Conservation (phyloP, 768 basidiomycete species). For the Leucogyrophana mollusca region DNA sequence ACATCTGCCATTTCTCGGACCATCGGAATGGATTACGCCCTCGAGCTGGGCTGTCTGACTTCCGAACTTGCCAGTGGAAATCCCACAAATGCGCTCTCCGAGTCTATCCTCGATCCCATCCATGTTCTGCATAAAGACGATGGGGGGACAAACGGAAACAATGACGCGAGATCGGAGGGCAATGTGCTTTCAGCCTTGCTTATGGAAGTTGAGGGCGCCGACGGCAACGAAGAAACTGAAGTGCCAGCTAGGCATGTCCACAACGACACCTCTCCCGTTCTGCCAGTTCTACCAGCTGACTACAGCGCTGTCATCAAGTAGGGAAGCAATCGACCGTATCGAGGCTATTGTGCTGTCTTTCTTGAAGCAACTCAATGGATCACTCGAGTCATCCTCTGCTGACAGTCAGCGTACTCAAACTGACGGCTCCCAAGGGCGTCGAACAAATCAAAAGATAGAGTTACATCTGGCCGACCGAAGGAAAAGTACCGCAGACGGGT, state of each 20-base stretch:
- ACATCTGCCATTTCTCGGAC: too few species aligned
- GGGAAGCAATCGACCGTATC: slow-evolving; percentile 22
- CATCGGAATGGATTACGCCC: too few species aligned
- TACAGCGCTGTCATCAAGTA: slow-evolving; percentile 9
- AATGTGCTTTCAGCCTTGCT: too few species aligned
- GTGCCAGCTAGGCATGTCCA: too few species aligned
- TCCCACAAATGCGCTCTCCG: not conserved
- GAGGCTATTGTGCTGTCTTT: slow-evolving; percentile 30
- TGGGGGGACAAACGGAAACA: too few species aligned
- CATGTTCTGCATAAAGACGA: too few species aligned
- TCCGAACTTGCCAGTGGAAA: too few species aligned
- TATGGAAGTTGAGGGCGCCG: too few species aligned
- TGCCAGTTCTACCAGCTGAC: not conserved
- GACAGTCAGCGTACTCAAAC: not conserved
- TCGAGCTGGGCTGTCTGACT: too few species aligned
- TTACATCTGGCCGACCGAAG: slow-evolving; percentile 36
- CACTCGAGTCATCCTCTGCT: slow-evolving; percentile 9
- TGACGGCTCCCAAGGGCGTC: slow-evolving; percentile 2
- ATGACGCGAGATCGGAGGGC: too few species aligned
- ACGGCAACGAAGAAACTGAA: too few species aligned
- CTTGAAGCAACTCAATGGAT: slow-evolving; percentile 28
- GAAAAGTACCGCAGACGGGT: slow-evolving; percentile 31
- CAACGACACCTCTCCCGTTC: too few species aligned
- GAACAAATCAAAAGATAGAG: slow-evolving; percentile 23
- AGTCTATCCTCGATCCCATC: not conserved